Evolutionary conservation across 208 protist species (phyloP).

Genomic region (Cochliopodium minus): DNA sequence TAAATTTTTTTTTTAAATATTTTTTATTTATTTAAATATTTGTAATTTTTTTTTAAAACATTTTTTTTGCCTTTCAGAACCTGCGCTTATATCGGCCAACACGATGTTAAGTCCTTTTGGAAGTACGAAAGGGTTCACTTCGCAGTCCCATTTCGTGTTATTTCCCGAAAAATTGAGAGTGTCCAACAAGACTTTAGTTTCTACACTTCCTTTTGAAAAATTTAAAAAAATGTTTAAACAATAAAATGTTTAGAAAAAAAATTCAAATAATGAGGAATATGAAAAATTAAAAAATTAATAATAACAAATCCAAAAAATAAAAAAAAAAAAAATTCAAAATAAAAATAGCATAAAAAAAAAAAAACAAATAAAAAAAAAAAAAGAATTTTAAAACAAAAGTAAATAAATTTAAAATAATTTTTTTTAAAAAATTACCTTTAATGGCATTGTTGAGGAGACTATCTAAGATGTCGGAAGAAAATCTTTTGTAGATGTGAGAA

Average conservation of each 20-base stretch:
- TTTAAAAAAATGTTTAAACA: too few species aligned
- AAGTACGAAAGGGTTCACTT: slow-evolving; percentile 40
- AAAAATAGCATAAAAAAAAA: not conserved
- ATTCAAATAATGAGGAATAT: too few species aligned
- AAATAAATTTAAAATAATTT: not conserved
- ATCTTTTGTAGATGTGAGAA: slow-evolving; percentile 65
- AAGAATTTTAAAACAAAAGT: not conserved
- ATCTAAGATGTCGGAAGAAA: slow-evolving; percentile 29
- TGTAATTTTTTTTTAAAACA: too few species aligned
- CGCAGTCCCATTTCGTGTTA: slow-evolving; percentile 48
- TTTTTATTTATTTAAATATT: too few species aligned
- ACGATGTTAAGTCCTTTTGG: slow-evolving; percentile 55
- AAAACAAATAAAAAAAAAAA: not conserved
- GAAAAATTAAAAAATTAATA: too few species aligned
- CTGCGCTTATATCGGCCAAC: slow-evolving; percentile 60
- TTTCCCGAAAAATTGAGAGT: too few species aligned
- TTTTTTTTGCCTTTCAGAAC: too few species aligned
- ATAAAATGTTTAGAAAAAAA: too few species aligned
- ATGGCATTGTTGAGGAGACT: slow-evolving; percentile 34
- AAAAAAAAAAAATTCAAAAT: not conserved
- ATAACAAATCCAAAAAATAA: too few species aligned
- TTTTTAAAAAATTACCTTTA: not conserved
- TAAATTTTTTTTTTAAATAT: too few species aligned
- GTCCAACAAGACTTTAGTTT: too few species aligned
- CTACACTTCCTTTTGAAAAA: too few species aligned